phyloP scores from a whole-genome alignment of 768 basidiomycete species.

The Kwoniella heveanensis region DNA sequence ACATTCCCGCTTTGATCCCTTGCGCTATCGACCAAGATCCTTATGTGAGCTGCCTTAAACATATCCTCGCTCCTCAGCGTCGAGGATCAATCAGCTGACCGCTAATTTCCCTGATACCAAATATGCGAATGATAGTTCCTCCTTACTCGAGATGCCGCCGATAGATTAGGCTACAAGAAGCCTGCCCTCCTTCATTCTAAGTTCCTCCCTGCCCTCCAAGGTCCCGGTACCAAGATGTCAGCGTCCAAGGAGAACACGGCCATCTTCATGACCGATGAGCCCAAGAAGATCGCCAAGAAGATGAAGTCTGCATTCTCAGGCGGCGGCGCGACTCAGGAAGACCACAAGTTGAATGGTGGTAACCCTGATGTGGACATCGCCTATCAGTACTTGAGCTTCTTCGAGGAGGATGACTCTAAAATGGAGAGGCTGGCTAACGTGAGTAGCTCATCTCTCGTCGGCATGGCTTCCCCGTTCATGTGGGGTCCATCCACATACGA shows the following conservation, averaged over 20 bases:
- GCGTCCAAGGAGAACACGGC: slow-evolving; percentile 89
- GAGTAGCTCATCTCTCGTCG: slow-evolving; percentile 43
- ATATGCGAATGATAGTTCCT: slow-evolving; percentile 76
- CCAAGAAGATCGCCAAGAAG: slow-evolving; percentile 94
- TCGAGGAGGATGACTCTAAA: slow-evolving; percentile 92
- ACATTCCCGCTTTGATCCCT: slow-evolving; percentile 91
- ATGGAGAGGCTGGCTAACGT: slow-evolving; percentile 75
- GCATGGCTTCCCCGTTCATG: too few species aligned
- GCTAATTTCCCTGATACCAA: not conserved
- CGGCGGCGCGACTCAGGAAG: slow-evolving; percentile 92
- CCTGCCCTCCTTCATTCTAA: slow-evolving; percentile 89
- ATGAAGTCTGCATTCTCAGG: slow-evolving; percentile 94
- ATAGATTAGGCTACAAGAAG: slow-evolving; percentile 92
- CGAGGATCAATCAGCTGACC: not conserved
- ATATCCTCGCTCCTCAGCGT: not conserved
- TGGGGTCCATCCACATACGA: too few species aligned
- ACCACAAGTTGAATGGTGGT: slow-evolving; percentile 83
- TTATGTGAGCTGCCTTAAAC: slow-evolving; percentile 39
- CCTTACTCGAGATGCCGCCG: slow-evolving; percentile 90
- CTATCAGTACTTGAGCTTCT: slow-evolving; percentile 93
- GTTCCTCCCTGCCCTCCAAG: slow-evolving; percentile 97
- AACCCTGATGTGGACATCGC: slow-evolving; percentile 92
- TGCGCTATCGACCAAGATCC: slow-evolving; percentile 89
- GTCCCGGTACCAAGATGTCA: slow-evolving; percentile 99
- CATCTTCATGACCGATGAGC: slow-evolving; percentile 93